Conservation (phyloP, 306 rosid genomes). For the Inga leiocalycina region DNA sequence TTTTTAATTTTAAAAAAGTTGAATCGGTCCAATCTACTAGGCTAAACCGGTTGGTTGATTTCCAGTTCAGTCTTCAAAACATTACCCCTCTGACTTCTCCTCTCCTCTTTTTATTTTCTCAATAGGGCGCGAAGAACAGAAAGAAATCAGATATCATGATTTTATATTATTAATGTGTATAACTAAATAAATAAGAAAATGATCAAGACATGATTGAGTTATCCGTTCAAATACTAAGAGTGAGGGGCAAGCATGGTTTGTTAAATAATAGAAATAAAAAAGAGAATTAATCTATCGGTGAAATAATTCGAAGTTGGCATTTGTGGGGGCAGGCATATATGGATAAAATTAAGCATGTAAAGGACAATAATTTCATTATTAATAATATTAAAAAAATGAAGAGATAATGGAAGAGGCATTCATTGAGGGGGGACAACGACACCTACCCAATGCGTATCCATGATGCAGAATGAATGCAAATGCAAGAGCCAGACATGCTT, state of each 20-base stretch:
- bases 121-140: background rate
- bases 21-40: too few relatives aligned
- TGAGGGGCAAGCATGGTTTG: slow-evolving; percentile 25
- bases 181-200: background rate
- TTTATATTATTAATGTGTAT: background rate
- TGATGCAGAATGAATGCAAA: slow-evolving; percentile 53
- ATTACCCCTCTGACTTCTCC: background rate
- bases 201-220: slow-evolving; percentile 30
- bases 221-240: slow-evolving; percentile 28
- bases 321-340: background rate
- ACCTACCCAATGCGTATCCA: slow-evolving; percentile 36
- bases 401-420: slow-evolving; percentile 25
- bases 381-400: background rate
- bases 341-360: background rate
- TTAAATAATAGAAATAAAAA: background rate
- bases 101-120: background rate
- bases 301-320: slow-evolving; percentile 22
- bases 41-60: too few relatives aligned
- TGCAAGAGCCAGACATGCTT: slow-evolving; percentile 53
- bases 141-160: background rate
- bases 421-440: slow-evolving; percentile 44
- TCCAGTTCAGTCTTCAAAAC: too few relatives aligned
- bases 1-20: too few relatives aligned
- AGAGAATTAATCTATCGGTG: background rate
- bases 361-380: slow-evolving; percentile 6